Evolutionary conservation across 2,329 filamentous ascomycete species (phyloP), one percentile per base, ranked within the genome.

Genomic region (Clonostachys rosea): DNA sequence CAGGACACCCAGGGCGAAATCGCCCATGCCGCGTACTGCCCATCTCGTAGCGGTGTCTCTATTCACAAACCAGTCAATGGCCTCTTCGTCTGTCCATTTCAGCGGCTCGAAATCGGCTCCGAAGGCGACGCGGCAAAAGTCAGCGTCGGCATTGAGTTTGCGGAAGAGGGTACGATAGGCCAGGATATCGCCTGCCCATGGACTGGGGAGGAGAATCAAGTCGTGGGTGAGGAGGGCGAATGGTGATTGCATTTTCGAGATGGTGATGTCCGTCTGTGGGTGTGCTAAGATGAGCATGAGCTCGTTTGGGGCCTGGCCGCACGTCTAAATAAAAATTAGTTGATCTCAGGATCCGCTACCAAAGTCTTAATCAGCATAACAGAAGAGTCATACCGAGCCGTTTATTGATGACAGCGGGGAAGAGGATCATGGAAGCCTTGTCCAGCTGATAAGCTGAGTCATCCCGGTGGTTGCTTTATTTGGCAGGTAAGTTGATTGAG

Each of bases 151-250:
- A 34, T 55, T 51, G 6, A 54, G 47, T 14, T 20, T 45, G 11
- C 46, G 45, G 42, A 49, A 54, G 4, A 54, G 44, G 14, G 34
- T 39, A 34, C 49, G 45, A 36, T 52, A 56, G 16, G 46, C 24
- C 4, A 36, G 36, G 16, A 50, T 24, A 12, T 45, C 30, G 17
- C 42, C 48, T 8, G 52, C 49, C 14, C 34, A 40, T 2, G 54
- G 54, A 6, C 52, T 53, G 8, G 54, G 54, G 18, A 56, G 24
- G 39, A 56, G 44, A 8, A 56, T 44, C 7, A 56, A 43, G 42
- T 36, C 47, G 37, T 18, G 44, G 44, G 39, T 45, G 14, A 51
- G 17, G 33, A 51, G 49, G 34, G 42, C 44, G 40, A 49, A 49
- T 7, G 49, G 49, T 10, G 24, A 30, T 30, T 30, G 24, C 24